Evolutionary conservation across 305 asterid genomes (phyloP), one percentile per base, ranked within the genome.

Genomic region (Solanum hybrid): DNA sequence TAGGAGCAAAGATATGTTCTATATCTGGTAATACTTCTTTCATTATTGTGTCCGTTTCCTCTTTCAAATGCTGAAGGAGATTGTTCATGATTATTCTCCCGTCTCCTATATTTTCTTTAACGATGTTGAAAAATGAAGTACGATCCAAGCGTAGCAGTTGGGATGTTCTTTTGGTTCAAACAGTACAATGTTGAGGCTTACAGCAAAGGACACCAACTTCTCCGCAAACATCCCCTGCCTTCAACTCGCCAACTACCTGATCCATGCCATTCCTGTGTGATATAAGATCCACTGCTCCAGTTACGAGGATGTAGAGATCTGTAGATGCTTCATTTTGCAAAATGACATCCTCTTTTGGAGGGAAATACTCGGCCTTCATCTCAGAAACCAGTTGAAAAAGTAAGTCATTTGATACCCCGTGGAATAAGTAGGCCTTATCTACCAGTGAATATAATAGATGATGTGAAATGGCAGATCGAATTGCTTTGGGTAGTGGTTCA

Each of bases 131-230:
- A 85, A 96, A 91, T 8, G 95, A 89, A 72, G 96, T 89, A 13
- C 98, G 97, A 87, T 92, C 94, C 93, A 96, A 89, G 42, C 98
- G 92, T 75, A 96, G 92, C 11, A 96, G 94, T 94, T 96, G 98
- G 88, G 89, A 93, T 91, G 94, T 86, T 89, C 98, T 94, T 91
- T 94, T 96, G 3, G 98, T 94, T 26, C 75, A 16, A 69, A 69
- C 75, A 24, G 75, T 69, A 10, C 24, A 24, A n/a, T 10, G 31
- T 69, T 69, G 75, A 12, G 98, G 98, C 91, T 94, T 90, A 73
- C 94, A 96, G 92, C 98, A 95, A 60, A 96, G 95, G 75, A 94
- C 95, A 22, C 98, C 97, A 38, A 95, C 88, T 90, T 95, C 98
- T 6, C 98, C 99, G 76, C 95, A 95, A 86, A 94, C 93, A n/a